Base-by-base conservation (phyloP, 2,329 filamentous ascomycete species). In the Fusarium domesticum region DNA sequence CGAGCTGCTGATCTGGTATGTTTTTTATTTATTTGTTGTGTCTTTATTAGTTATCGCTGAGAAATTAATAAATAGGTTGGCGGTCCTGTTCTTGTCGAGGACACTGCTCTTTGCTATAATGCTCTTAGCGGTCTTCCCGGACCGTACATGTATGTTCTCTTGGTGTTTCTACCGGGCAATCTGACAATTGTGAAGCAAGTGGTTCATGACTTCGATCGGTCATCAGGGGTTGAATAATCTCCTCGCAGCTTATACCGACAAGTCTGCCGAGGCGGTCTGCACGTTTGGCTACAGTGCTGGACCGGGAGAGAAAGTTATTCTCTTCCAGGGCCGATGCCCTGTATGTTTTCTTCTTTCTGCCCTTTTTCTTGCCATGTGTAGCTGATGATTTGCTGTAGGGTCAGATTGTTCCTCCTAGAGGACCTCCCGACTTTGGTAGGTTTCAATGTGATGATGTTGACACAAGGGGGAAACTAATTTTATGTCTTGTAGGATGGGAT, bases 241-340 rank as follows among this genome's bases (percentile, higher is more conserved):
- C 52, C 83, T 98, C 32, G 84, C 83, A 40, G 89, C 85, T 6
- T 96, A 96, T 65, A 77, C 87, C 19, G 88, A 98, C 70, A 96
- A 96, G 69, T 87, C 85, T 35, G 90, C 90, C 35, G 84, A 95
- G 69, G 92, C 93, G 15, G 87, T 98, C 35, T 96, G 92, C 71
- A 98, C 93, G 1, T 98, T 98, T 70, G 93, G 84, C 18, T 96
- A 95, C 70, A 93, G 82, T 42, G 78, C 84, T 52, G 93, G 92
- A 0, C 93, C 91, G 5, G 91, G 88, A 3, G 76, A 88, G 41
- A 83, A 95, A 61, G 85, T 89, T 2, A 76, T 95, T 19, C 74
- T 97, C 14, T 98, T 98, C 70, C 91, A 98, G 69, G 93, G 93
- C 7, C 78, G 89, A 47, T 96, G 91, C 11, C 77, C 87, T 57